These are phyloP conservation scores for Adiantum capillusveneris DNA, from an alignment of 75 land plant genomes.

Conservation along the genomic window DNA sequence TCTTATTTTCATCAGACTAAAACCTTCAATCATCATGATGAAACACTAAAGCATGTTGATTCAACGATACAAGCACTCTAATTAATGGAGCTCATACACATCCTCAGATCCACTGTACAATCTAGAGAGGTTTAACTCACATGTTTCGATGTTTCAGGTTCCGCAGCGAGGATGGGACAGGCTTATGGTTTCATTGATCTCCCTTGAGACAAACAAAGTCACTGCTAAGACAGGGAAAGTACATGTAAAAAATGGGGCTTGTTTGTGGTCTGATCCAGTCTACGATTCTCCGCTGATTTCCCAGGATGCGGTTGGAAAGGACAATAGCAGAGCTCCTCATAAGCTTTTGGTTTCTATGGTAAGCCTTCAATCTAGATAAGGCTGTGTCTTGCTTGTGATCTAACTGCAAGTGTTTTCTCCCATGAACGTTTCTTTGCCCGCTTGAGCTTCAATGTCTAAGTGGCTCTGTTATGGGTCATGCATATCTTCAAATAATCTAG, in stretches of 20 bases:
- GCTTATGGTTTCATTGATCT: slow-evolving; percentile 55
- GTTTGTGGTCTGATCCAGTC: slow-evolving; percentile 81
- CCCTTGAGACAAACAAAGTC: slow-evolving; percentile 60
- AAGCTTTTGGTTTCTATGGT: slow-evolving; percentile 72
- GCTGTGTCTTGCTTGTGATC: too few species aligned
- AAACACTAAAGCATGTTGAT: too few species aligned
- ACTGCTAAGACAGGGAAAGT: slow-evolving; percentile 66
- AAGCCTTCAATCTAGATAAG: too few species aligned
- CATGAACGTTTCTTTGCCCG: too few species aligned
- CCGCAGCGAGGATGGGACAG: slow-evolving; percentile 83
- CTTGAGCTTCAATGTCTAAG: too few species aligned
- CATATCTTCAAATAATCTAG: too few species aligned
- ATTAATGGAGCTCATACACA: neutral
- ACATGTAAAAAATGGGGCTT: slow-evolving; percentile 60
- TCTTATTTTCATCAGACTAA: too few species aligned
- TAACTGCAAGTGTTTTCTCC: too few species aligned
- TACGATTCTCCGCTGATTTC: slow-evolving; percentile 67
- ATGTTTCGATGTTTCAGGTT: slow-evolving; percentile 28
- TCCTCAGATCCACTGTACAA: too few species aligned
- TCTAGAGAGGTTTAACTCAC: neutral
- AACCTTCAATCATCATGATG: too few species aligned
- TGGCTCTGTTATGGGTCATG: too few species aligned
- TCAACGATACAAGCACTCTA: too few species aligned
- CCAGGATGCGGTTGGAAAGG: slow-evolving; percentile 40
- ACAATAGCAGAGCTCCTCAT: slow-evolving; percentile 49